Base-by-base conservation (phyloP, 192 early-diverging fungal species). In the Backusella luteola region DNA sequence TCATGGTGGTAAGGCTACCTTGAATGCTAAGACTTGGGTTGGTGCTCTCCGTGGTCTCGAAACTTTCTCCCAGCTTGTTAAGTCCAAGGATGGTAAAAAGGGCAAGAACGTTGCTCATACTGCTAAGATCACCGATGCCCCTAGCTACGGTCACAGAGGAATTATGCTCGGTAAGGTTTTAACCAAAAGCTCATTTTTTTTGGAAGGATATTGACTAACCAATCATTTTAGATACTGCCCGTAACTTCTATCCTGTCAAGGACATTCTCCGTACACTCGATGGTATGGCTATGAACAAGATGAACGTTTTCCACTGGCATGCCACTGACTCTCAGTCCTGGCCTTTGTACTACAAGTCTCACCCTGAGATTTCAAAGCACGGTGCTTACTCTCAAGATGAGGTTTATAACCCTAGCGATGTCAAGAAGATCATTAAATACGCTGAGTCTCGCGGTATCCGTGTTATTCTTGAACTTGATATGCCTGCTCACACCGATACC, bases 401-500 rank as follows among this genome's bases (percentile, higher is more conserved):
- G 83, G 82, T 83, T 36, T 96, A 97, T 85, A 82, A 89, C 42
- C 86, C 91, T 66, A 70, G 59, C 5, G 95, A 96, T 52, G 86
- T 97, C 36, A 38, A 84, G 39, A 80, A 70, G 2, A 70, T 97
- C 29, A 87, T 96, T 75, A 76, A 83, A 34, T 94, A 94, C 77
- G 95, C 87, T 34, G 79, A 82, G 12, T 86, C 83, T 44, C 89
- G 91, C 26, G 94, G 93, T n/a, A 89, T 97, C 38, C 90, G 96
- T 67, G 85, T 97, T 26, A 89, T 95, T 71, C 90, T 95, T 17
- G 96, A 97, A 79, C 89, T 96, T 36, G 94, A 96, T 75, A 90
- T 94, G 85, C 94, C 94, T 12, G 92, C 92, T 1, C 93, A 96
- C 78, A 89, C 88, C 67, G 79, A 85, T 11, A 83, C 91, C 8